Percentiles rank a stretch among this genome's conserved stretches.
Evolutionary conservation across 345 rosid species (phyloP).

Genomic region (Sonneratia caseolaris): DNA sequence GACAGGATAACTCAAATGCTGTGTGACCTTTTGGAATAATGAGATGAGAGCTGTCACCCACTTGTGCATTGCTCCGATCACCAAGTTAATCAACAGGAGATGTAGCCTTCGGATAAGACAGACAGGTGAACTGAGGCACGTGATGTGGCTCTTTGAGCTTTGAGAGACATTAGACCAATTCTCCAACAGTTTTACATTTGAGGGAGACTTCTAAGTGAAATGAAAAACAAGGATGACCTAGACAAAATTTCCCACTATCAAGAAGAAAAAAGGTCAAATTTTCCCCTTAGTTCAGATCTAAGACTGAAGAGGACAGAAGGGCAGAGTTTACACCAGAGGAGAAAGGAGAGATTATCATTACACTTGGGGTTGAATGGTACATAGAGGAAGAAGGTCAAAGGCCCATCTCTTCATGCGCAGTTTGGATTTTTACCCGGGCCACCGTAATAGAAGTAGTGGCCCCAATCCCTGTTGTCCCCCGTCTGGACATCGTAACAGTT

Average conservation of each 20-base stretch:
- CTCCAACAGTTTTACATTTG: constrained; percentile 25
- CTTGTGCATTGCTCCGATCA: neutral
- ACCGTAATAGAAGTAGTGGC: constrained; percentile 92
- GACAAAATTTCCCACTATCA: constrained; percentile 35
- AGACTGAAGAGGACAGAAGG: constrained; percentile 7
- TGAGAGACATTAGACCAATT: constrained; percentile 10
- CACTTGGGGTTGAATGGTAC: constrained; percentile 44
- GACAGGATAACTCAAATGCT: neutral
- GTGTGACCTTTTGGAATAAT: constrained; percentile 3
- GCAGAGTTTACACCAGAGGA: constrained; percentile 15
- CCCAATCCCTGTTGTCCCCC: constrained; percentile 86
- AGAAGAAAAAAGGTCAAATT: constrained; percentile 13
- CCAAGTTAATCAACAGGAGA: neutral
- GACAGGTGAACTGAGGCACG: constrained; percentile 21
- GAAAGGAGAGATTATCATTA: constrained; percentile 11
- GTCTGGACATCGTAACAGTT: constrained; percentile 91
- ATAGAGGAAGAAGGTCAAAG: constrained; percentile 10
- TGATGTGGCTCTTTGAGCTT: too few relatives aligned
- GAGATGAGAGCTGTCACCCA: neutral
- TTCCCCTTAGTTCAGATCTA: constrained; percentile 27
- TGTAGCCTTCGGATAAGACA: neutral
- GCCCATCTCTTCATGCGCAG: constrained; percentile 34
- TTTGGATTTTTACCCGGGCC: constrained; percentile 87
- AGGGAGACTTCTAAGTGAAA: constrained; percentile 18
- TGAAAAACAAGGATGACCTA: neutral